Base-by-base conservation (phyloP, 1,139 yeast species). In the Eremothecium sinecaudum region DNA sequence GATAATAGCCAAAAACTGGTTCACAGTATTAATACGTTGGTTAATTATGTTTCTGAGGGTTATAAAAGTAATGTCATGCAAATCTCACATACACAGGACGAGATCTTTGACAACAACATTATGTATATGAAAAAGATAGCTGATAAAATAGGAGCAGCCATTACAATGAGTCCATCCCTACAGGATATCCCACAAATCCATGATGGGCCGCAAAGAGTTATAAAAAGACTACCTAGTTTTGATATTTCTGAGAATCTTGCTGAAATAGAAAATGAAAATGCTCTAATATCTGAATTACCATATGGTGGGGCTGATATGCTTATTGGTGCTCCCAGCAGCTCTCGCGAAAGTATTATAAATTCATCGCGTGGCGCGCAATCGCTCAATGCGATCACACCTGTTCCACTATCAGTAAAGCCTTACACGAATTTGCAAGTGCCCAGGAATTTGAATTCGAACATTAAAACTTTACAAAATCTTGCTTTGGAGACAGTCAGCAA, bases 371-470 rank as follows among this genome's bases (percentile, higher is more conserved):
- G 10, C 10, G 21, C 7, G 10, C 21, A 19, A 19, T 10, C 28
- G n/a, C 16, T 12, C 4, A 42, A 14, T 22, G 50, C 53, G 2
- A 42, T 44, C 16, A 45, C 56, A 2, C 56, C 55, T 2, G 41
- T 53, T 4, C 58, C 59, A 2, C 40, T 54, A 1, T 58, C 59
- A 11, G 59, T 53, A 30, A 53, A 43, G 20, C 56, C 56, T 1
- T 33, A 43, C 13, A 41, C 52, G 6, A 47, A 43, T 24, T 51
- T 48, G 2, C 29, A 47, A 6, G 38, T 44, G 18, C 51, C 53
- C 1, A 45, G 47, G 27, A 47, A 50, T 32, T 38, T 49, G 8
- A 49, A 48, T 20, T 45, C 54, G 1, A 42, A 40, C 9, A 31
- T 39, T 3, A 44, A 39, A 23, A 36, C 19, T n/a, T 14, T 27